Percentiles rank a stretch among this genome's conserved stretches.
These are phyloP conservation scores for Pyrenophora teres DNA, from an alignment of 2,329 filamentous ascomycete genomes.

Conservation along the genomic window DNA sequence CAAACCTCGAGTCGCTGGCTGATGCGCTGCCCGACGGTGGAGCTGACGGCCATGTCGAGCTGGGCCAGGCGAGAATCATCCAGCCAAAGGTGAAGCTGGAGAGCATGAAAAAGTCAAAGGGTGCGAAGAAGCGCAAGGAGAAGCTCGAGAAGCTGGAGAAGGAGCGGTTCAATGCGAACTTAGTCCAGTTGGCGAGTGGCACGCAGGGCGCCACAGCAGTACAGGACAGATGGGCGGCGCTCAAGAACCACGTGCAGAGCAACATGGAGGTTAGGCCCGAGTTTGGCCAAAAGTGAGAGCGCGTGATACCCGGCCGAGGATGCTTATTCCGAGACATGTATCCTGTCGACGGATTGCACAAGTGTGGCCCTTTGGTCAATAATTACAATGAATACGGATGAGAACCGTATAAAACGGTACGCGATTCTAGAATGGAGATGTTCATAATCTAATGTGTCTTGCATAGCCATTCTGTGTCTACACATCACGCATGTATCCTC, in stretches of 20 bases:
- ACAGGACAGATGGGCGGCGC: constrained; percentile 70
- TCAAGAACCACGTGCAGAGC: constrained; percentile 80
- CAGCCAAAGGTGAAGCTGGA: constrained; percentile 59
- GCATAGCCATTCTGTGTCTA: background rate
- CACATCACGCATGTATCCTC: background rate
- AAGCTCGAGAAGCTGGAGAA: constrained; percentile 79
- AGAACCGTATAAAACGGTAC: too few relatives aligned
- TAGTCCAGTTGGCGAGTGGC: constrained; percentile 70
- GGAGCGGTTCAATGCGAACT: constrained; percentile 79
- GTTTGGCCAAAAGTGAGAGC: constrained; percentile 54
- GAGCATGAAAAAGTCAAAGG: constrained; percentile 65
- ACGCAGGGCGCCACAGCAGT: constrained; percentile 22
- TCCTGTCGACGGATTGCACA: too few relatives aligned
- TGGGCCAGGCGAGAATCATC: constrained; percentile 63
- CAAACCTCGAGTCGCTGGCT: constrained; percentile 75
- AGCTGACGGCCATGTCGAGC: constrained; percentile 34
- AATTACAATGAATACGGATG: too few relatives aligned
- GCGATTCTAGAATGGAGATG: too few relatives aligned
- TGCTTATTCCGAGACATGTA: too few relatives aligned
- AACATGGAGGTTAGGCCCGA: constrained; percentile 89
- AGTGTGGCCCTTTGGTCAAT: too few relatives aligned
- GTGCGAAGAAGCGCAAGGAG: constrained; percentile 83
- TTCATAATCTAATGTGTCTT: too few relatives aligned
- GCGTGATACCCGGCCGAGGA: too few relatives aligned
- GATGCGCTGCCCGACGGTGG: constrained; percentile 73